These are phyloP conservation scores for Sanguinoderma infundibulare DNA, from an alignment of 1,284 basidiomycete species.

Conservation along the genomic window DNA sequence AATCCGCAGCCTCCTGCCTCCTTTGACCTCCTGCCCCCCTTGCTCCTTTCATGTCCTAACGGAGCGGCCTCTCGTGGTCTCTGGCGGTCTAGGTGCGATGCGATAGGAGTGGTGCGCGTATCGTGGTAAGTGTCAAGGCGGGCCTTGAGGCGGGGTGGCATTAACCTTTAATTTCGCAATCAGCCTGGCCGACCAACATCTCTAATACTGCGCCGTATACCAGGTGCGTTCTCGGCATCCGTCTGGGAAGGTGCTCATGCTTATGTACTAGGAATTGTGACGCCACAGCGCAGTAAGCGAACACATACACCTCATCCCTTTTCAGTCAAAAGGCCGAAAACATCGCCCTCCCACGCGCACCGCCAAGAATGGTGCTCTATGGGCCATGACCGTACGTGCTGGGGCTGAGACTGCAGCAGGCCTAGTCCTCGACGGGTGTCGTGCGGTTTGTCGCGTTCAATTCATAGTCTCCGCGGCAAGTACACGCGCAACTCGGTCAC, in stretches of 20 bases:
- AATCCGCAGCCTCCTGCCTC: neutral
- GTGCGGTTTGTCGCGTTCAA: too few species aligned
- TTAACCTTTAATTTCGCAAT: neutral
- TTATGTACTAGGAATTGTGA: neutral
- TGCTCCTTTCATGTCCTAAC: too few species aligned
- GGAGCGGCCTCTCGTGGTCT: neutral
- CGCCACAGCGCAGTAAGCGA: neutral
- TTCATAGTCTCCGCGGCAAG: too few species aligned
- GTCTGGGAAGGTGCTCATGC: neutral
- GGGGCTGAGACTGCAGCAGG: too few species aligned
- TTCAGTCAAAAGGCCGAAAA: neutral
- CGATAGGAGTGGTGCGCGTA: neutral
- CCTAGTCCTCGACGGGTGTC: too few species aligned
- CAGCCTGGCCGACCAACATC: neutral
- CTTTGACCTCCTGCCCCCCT: neutral
- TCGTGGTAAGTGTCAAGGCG: neutral
- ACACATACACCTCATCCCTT: too few species aligned
- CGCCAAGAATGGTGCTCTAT: too few species aligned
- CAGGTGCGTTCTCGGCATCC: neutral
- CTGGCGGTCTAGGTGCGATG: neutral
- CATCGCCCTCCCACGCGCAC: too few species aligned
- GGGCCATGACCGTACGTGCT: too few species aligned
- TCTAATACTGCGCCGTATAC: too few species aligned
- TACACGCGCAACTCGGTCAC: neutral
- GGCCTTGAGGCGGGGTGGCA: neutral